Evolutionary conservation across 2,329 filamentous ascomycete species (phyloP).

Genomic region (Arthrocladium fulminans): DNA sequence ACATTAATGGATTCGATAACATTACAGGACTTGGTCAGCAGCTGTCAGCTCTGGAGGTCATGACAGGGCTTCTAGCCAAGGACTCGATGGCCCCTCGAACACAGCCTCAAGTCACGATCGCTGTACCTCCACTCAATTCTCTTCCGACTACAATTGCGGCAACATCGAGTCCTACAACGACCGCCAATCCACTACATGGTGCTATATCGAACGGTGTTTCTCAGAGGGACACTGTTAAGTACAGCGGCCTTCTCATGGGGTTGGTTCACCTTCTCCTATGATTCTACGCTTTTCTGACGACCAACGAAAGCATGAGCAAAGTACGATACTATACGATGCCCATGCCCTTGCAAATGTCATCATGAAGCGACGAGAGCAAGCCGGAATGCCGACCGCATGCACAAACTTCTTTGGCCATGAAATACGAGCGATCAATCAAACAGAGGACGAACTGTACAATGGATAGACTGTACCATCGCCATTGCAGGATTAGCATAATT

Average conservation of each 20-base stretch:
- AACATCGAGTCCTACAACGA: conserved; percentile 9
- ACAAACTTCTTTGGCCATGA: too few relatives aligned
- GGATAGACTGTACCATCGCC: background rate
- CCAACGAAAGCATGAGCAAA: background rate
- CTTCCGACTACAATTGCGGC: background rate
- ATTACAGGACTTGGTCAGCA: conserved; percentile 58
- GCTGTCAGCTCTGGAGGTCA: conserved; percentile 56
- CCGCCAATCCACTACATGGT: conserved; percentile 17
- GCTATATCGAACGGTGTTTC: conserved; percentile 4
- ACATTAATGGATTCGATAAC: conserved; percentile 44
- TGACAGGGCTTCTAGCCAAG: conserved; percentile 30
- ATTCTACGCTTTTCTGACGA: background rate
- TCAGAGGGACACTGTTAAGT: conserved; percentile 2
- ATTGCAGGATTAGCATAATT: background rate
- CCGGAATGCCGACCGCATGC: background rate
- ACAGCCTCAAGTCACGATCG: conserved; percentile 11
- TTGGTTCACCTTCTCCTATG: conserved; percentile 1
- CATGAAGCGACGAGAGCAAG: background rate
- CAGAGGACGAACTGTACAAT: background rate
- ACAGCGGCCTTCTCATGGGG: conserved; percentile 1
- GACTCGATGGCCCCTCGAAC: conserved; percentile 18
- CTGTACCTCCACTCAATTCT: conserved; percentile 3
- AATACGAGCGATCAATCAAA: too few relatives aligned
- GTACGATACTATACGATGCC: background rate
- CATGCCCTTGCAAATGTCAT: background rate